Evolutionary conservation across 257 asterid species (phyloP).

Genomic region (Orobanche coerulescens): DNA sequence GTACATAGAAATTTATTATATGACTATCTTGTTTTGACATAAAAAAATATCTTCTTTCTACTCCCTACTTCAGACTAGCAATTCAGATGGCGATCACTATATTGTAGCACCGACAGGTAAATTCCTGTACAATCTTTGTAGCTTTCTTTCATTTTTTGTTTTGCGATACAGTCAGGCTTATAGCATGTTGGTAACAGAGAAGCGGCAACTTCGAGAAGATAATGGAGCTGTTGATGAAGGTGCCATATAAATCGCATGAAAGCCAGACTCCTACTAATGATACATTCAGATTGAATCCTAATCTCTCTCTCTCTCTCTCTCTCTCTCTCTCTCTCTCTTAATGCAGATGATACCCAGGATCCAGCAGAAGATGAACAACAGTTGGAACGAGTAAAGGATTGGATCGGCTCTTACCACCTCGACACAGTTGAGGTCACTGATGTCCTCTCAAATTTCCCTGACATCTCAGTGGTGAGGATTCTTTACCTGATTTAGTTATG

Average conservation of each 20-base stretch:
- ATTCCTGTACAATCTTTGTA: neutral
- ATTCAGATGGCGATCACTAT: constrained; percentile 64
- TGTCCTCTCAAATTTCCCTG: no score
- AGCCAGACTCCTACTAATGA: constrained; percentile 6
- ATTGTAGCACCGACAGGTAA: constrained; percentile 66
- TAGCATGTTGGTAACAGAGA: constrained; percentile 33
- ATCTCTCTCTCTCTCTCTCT: no score
- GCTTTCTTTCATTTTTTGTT: constrained; percentile 10
- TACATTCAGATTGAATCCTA: constrained; percentile 14
- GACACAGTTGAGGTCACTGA: no score
- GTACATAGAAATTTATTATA: neutral
- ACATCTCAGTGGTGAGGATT: no score
- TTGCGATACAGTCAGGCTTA: constrained; percentile 15
- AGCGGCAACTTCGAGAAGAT: constrained; percentile 32
- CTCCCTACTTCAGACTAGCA: constrained; percentile 44
- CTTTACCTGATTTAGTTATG: no score
- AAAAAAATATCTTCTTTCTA: constrained; percentile 11
- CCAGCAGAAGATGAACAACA: no score
- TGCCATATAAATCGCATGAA: constrained; percentile 18
- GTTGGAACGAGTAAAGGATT: no score
- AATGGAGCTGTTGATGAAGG: constrained; percentile 48
- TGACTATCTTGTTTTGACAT: constrained; percentile 10
- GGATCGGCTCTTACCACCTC: no score
- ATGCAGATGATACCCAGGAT: no score
- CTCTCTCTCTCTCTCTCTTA: no score